Conservation (phyloP, 139 green algal genomes). For the Auxenochlorella protothecoides region DNA sequence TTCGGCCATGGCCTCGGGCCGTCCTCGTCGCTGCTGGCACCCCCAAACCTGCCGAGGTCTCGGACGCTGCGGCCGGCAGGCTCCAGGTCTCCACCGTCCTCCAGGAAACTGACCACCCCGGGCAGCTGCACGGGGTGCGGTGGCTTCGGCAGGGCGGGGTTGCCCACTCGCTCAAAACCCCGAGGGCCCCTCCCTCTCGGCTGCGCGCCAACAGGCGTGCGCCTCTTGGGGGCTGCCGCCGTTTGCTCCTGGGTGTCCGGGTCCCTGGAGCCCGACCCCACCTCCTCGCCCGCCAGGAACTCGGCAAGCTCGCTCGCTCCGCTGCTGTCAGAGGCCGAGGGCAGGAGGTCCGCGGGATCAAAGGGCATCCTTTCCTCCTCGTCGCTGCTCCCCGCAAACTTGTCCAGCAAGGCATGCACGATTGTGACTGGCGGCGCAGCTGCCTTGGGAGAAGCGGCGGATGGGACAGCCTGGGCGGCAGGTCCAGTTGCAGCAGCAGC, state of each 20-base stretch:
- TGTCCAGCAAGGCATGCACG: not conserved
- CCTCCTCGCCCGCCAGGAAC: not conserved
- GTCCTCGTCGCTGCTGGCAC: not conserved
- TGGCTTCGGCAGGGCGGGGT: no score
- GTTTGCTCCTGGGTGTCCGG: not conserved
- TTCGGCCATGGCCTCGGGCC: not conserved
- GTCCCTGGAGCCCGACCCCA: not conserved
- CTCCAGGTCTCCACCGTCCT: not conserved
- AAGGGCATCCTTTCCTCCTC: no score
- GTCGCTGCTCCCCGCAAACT: not conserved
- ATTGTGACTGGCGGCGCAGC: not conserved
- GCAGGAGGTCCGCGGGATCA: no score
- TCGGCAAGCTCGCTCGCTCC: constrained; percentile 2
- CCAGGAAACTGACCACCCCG: not conserved
- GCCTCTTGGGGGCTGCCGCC: not conserved
- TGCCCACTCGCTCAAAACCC: not conserved
- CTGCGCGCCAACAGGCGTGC: constrained; percentile 1
- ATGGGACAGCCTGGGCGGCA: not conserved
- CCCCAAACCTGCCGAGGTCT: not conserved
- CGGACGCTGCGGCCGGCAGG: not conserved
- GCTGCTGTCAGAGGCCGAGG: not conserved
- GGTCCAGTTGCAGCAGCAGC: constrained; percentile 1
- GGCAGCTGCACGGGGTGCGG: no score
- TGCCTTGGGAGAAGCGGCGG: not conserved
- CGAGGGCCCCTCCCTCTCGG: not conserved